phyloP scores from a whole-genome alignment of 257 asterid genomes.

The Petrea volubilis region DNA sequence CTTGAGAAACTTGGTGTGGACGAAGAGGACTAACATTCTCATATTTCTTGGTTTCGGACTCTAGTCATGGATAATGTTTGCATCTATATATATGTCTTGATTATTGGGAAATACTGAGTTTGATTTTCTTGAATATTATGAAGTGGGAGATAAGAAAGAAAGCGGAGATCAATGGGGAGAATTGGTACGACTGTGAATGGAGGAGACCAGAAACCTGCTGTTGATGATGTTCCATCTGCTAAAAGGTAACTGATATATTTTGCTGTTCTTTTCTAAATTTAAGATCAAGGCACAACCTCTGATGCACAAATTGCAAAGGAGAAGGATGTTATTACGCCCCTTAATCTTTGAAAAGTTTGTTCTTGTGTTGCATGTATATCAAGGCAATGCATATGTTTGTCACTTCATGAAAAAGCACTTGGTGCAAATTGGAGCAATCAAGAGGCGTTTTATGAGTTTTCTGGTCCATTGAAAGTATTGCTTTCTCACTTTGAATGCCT shows the following conservation, averaged over 20 bases:
- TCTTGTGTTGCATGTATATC: background rate
- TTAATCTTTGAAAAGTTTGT: background rate
- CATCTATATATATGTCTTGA: background rate
- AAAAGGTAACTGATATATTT: constrained; percentile 41
- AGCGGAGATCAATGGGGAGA: constrained; percentile 21
- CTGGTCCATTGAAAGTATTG: background rate
- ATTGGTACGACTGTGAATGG: constrained; percentile 24
- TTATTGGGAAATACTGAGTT: background rate
- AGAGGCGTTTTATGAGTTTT: no score
- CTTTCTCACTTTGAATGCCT: no score
- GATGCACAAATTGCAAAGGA: background rate
- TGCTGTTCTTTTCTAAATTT: background rate
- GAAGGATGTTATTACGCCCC: background rate
- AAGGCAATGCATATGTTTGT: background rate
- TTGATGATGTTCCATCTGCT: constrained; percentile 48
- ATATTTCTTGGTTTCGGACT: background rate
- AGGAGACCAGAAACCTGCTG: constrained; percentile 30
- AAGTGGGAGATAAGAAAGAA: constrained; percentile 20
- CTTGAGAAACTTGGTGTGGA: no score
- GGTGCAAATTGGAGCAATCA: no score
- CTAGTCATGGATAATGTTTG: background rate
- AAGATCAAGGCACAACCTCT: background rate
- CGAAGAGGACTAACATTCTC: background rate
- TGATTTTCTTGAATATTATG: background rate
- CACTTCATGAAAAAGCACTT: background rate